Percentiles rank a stretch among this genome's conserved stretches.
Evolutionary conservation across 2,329 filamentous ascomycete genomes (phyloP).

Genomic region (Colletotrichum australisinense): DNA sequence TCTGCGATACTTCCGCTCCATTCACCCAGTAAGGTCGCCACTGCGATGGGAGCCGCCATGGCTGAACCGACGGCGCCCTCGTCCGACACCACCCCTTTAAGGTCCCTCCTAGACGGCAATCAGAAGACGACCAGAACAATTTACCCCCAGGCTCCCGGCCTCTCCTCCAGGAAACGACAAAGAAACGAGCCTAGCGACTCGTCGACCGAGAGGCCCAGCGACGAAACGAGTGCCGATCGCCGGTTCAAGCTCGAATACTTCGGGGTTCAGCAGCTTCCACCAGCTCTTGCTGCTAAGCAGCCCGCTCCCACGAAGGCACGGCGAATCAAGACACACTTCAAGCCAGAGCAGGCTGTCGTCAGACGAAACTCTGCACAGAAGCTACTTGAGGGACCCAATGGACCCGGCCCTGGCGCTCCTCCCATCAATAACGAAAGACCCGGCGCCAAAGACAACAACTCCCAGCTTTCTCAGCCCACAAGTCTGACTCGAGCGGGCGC

Average conservation of each 20-base stretch:
- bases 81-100: conserved; percentile 43
- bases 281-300: conserved; percentile 82
- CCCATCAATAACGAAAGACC: background rate
- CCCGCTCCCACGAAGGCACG: conserved; percentile 55
- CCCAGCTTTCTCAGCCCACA: conserved; percentile 39
- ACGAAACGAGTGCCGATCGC: conserved; percentile 43
- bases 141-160: conserved; percentile 45
- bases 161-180: conserved; percentile 47
- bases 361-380: conserved; percentile 41
- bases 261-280: conserved; percentile 80
- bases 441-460: background rate
- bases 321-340: conserved; percentile 42
- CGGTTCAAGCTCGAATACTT: conserved; percentile 82
- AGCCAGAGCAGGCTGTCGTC: conserved; percentile 64
- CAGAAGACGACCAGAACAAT: conserved; percentile 53
- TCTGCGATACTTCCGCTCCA: background rate
- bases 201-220: background rate
- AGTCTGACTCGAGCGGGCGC: conserved; percentile 44
- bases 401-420: background rate
- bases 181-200: conserved; percentile 38
- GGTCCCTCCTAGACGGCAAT: conserved; percentile 53
- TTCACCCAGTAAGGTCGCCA: background rate
- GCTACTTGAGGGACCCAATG: conserved; percentile 47
- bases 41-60: conserved; percentile 44
- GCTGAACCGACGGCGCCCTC: conserved; percentile 38